These are phyloP conservation scores for Gossypium arboreum DNA, from an alignment of 345 rosid species.

Conservation along the genomic window DNA sequence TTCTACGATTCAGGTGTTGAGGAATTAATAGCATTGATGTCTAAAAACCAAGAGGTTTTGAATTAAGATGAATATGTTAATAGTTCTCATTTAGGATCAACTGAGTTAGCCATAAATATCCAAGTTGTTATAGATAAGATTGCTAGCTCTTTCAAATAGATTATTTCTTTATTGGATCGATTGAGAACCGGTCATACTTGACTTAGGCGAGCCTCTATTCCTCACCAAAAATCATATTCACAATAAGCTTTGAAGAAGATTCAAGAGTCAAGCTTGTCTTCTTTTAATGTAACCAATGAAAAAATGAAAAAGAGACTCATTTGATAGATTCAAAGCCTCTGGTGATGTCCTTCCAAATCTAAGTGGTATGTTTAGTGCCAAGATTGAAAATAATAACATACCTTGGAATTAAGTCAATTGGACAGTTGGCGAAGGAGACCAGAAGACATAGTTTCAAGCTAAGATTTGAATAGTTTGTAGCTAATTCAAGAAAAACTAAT, in stretches of 20 bases:
- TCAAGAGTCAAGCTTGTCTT: constrained; percentile 9
- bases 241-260: constrained; percentile 12
- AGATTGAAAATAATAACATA: no score
- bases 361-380: no score
- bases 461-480: no score
- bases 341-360: no score
- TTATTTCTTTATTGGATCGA: constrained; percentile 62
- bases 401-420: no score
- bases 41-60: constrained; percentile 30
- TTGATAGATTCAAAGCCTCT: no score
- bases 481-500: no score
- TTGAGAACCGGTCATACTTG: constrained; percentile 81
- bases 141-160: constrained; percentile 62
- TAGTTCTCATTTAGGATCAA: not conserved
- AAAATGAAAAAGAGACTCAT: no score
- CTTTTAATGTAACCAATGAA: constrained; percentile 17
- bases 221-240: constrained; percentile 13
- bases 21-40: constrained; percentile 49
- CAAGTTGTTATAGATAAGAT: constrained; percentile 57
- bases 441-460: no score
- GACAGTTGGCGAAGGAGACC: no score
- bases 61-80: constrained; percentile 8
- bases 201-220: constrained; percentile 52
- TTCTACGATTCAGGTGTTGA: constrained; percentile 73
- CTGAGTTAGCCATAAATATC: constrained; percentile 34